Evolutionary conservation across 371 early-diverging fungal species (phyloP), one percentile per base, ranked within the genome.

Genomic region (Racocetra persica): DNA sequence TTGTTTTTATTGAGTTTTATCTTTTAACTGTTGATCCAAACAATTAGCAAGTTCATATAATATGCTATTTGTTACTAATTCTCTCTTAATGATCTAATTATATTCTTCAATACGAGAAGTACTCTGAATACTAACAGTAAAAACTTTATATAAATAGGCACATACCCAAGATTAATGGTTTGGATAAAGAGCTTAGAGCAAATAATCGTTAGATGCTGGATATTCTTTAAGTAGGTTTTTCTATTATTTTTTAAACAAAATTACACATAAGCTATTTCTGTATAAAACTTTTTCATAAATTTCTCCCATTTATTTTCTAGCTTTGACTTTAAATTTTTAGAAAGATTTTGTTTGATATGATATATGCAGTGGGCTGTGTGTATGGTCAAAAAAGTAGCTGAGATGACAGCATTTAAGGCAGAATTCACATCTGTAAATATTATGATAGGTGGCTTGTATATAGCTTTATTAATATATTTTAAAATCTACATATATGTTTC

Each of bases 401-500:
- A 22, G 10, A 60, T 60, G 4, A 11, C 24, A 8, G 13, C 28
- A 26, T 24, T 60, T 24, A 60, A 24, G 0, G 8, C 24, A 6
- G 28, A 20, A 14, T 69, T 38, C 1, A 18, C 49, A 49, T 69
- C 69, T 26, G 51, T 72, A 54, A 72, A 52, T 51, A 72, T 51
- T 22, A 72, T 26, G 22, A 72, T 22, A 22, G 28, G 54, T 72
- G 22, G 28, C 22, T n/a, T 54, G 45, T 49, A 4, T 51, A 28
- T 72, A 22, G 54, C 51, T 72, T 72, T 24, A n/a, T 51, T 20
- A 36, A n/a, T 13, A 36, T 38, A 13, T n/a, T 38, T n/a, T 41
- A 83, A 32, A 36, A 76, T 65, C 79, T 71, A 81, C 32, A 38
- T 63, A 67, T 83, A 83, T 11, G 76, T 71, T 18, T 51, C 71